These are phyloP conservation scores for Biscutella laevigata DNA, from an alignment of 441 rosid species.

Conservation along the genomic window DNA sequence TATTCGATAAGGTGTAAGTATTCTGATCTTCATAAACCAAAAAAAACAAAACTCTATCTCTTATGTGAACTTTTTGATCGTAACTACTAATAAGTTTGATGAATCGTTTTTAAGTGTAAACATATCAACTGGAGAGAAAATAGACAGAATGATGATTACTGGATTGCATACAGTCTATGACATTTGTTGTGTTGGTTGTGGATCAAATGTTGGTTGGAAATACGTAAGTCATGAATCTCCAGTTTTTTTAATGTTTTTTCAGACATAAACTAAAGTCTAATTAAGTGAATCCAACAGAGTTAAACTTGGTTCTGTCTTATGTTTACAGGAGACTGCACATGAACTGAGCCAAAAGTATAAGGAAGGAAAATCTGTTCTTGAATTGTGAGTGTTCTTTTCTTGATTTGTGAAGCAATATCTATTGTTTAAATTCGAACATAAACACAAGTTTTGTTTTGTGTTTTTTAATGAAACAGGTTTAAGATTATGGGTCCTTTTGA, in stretches of 20 bases:
- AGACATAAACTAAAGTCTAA: too few relatives aligned
- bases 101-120: conserved; percentile 60
- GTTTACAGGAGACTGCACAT: conserved; percentile 66
- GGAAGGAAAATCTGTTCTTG: conserved; percentile 93
- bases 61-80: neutral
- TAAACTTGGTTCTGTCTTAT: conserved; percentile 13
- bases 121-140: conserved; percentile 48
- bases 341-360: conserved; percentile 77
- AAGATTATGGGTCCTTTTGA: conserved; percentile 22
- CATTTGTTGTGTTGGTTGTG: conserved; percentile 87
- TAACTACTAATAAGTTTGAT: neutral
- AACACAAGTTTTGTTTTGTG: neutral
- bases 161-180: conserved; percentile 82
- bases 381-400: conserved; percentile 47
- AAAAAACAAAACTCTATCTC: too few relatives aligned
- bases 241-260: too few relatives aligned
- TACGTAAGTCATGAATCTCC: too few relatives aligned
- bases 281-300: too few relatives aligned
- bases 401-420: neutral
- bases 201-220: conserved; percentile 91
- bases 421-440: neutral
- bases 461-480: conserved; percentile 5
- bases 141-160: conserved; percentile 65
- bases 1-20: too few relatives aligned
- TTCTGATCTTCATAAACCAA: too few relatives aligned